Conservation (phyloP, 345 rosid genomes). For the Barbarea vulgaris region DNA sequence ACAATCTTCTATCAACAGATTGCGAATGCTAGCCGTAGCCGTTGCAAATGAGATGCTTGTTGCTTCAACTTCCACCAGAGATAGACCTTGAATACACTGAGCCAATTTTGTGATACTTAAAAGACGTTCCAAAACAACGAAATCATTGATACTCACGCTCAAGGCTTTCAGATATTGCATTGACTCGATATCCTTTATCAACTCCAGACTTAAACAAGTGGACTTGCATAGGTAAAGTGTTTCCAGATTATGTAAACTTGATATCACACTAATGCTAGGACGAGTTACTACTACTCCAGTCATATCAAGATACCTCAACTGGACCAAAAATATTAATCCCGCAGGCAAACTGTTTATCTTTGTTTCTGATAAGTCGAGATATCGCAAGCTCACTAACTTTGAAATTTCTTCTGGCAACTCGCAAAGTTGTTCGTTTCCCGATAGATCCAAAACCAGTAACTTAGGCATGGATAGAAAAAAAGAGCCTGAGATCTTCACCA, state of each 20-base stretch:
- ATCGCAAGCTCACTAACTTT: too few species aligned
- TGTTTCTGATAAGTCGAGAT: too few species aligned
- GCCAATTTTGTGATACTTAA: too few species aligned
- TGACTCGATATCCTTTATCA: neutral
- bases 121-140: too few species aligned
- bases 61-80: too few species aligned
- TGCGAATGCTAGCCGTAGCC: neutral
- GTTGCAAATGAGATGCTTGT: neutral
- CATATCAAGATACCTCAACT: neutral
- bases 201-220: neutral
- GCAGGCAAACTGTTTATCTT: too few species aligned
- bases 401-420: too few species aligned
- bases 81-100: too few species aligned
- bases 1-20: neutral
- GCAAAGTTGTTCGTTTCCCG: too few species aligned
- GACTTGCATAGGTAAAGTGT: neutral
- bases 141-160: too few species aligned
- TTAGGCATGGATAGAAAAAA: neutral
- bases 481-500: neutral
- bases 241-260: neutral
- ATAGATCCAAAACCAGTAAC: neutral
- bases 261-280: neutral
- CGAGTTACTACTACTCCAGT: neutral
- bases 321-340: too few species aligned
- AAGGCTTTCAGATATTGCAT: neutral